Evolutionary conservation across 805 yeast species (phyloP), one percentile per base, ranked within the genome.

Genomic region (Sugiyamaella chiloensis): DNA sequence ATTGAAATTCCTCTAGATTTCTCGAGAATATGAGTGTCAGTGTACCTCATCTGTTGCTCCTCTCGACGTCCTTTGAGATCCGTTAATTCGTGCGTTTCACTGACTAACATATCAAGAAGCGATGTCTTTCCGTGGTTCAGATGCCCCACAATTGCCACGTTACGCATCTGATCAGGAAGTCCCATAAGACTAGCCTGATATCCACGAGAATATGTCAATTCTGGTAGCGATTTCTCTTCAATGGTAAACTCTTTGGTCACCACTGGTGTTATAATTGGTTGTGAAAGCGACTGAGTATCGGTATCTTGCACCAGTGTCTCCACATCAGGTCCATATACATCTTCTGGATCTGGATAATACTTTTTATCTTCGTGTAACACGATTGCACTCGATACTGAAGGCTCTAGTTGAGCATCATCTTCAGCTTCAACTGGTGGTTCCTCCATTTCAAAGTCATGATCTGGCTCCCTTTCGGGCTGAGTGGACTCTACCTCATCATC

Each of bases 121-220:
- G 87, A 72, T 0, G 98, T 86, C 66, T 93, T 93, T 1, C 99
- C 99, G 4, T 87, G 81, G 56, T 87, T 86, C 1, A 85, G 61
- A 36, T 81, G 78, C 0, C 99, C 99, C n/a, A 82, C 79, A 1
- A 93, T 55, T 0, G 90, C 85, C 14, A 90, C 68, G 63, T 85
- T 90, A 41, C 95, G 73, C 6, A 83, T 73, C 54, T 83, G 80
- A 11, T 79, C 80, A 0, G 95, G 88, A 1, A 78, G 56, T 7
- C 56, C 52, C 55, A 80, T 59, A 41, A 78, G 55, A 3, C 74
- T 68, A 17, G 71, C 56, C 72, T 87, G 71, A 55, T 82, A 91
- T 3, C 79, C 77, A 45, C 85, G 73, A 5, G 84, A 75, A 56
- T 81, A 88, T 0, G 64, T 60, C 0, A 85, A 74, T 36, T 70